Conservation (phyloP, 495 filamentous ascomycete genomes). For the Beverwykella pulmonaria region DNA sequence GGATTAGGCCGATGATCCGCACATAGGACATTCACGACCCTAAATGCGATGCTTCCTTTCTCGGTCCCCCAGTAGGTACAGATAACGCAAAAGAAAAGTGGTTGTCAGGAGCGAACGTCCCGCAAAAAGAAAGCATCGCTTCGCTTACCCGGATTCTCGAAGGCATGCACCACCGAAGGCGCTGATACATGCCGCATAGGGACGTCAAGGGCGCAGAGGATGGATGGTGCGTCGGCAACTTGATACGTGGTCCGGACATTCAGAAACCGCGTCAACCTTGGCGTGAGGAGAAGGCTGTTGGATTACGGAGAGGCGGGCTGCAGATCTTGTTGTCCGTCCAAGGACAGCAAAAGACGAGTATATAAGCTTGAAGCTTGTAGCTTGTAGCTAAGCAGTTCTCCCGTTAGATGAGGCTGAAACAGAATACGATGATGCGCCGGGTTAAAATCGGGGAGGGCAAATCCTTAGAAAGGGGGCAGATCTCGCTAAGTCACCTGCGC, state of each 20-base stretch:
- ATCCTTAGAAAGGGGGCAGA: no score
- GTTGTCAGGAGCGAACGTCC: neutral
- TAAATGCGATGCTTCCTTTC: neutral
- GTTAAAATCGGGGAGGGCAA: no score
- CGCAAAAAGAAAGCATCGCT: slow-evolving; percentile 14
- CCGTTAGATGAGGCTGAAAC: no score
- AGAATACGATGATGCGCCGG: no score
- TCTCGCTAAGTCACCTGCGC: no score
- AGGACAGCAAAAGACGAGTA: neutral
- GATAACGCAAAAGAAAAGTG: slow-evolving; percentile 9
- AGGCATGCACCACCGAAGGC: neutral
- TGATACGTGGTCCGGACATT: neutral
- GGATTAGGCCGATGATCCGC: neutral
- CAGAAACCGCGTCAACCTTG: neutral
- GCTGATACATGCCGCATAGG: neutral
- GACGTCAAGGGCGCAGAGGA: neutral
- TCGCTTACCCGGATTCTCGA: neutral
- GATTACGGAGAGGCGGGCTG: neutral
- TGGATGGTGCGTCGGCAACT: neutral
- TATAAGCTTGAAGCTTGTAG: neutral
- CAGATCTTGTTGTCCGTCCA: neutral
- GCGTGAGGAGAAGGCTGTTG: neutral
- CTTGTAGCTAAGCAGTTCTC: no score
- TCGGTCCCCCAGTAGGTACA: slow-evolving; percentile 4
- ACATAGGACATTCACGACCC: neutral